Evolutionary conservation across 2,329 filamentous ascomycete genomes (phyloP).

Genomic region (Sporothrix euskadiensis): DNA sequence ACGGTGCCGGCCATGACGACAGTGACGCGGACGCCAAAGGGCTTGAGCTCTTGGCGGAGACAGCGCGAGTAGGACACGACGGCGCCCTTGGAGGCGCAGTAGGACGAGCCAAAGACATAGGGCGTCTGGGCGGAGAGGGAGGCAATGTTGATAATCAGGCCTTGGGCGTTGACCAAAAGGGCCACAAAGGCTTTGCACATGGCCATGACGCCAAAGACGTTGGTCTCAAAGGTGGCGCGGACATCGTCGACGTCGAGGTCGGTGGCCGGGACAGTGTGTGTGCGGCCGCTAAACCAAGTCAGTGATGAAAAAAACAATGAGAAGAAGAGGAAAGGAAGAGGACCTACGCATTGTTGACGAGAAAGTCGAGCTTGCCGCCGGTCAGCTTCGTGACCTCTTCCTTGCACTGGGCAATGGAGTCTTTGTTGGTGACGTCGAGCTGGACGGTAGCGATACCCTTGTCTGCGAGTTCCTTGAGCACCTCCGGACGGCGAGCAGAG

Average conservation of each 20-base stretch:
- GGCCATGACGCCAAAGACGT: conserved; percentile 59
- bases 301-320: too few species aligned
- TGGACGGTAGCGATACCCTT: conserved; percentile 52
- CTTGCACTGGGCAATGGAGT: conserved; percentile 53
- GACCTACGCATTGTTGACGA: conserved; percentile 59
- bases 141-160: conserved; percentile 58
- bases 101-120: conserved; percentile 56
- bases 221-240: conserved; percentile 56
- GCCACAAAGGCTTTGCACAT: conserved; percentile 54
- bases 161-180: conserved; percentile 52
- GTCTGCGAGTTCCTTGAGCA: conserved; percentile 49
- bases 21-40: conserved; percentile 59
- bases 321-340: conserved; percentile 28
- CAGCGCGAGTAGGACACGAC: conserved; percentile 55
- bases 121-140: conserved; percentile 53
- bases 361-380: conserved; percentile 56
- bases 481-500: conserved; percentile 53
- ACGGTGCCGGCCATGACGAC: conserved; percentile 58
- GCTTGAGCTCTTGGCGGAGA: conserved; percentile 55
- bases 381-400: conserved; percentile 51
- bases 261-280: conserved; percentile 53
- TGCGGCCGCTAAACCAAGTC: conserved; percentile 47
- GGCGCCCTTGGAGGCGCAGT: conserved; percentile 59
- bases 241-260: conserved; percentile 56
- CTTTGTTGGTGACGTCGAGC: conserved; percentile 55